Conservation (phyloP, 129 eudicot genomes). For the Artemisia annua region DNA sequence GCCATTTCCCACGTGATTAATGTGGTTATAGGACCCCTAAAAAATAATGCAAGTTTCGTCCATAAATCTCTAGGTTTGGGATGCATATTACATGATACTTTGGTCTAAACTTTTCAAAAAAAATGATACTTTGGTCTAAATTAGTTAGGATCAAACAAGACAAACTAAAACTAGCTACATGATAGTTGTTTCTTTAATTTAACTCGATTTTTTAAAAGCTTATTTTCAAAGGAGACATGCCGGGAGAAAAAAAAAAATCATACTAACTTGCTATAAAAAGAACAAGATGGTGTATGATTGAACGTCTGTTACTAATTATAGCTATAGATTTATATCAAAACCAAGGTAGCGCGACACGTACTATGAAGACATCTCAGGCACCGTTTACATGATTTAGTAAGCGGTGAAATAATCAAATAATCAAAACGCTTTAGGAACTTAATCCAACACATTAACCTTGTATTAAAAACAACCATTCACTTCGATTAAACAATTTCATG, state of each 20-base stretch:
- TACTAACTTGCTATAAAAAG: conserved; percentile 18
- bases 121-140: no score
- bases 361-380: neutral
- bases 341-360: neutral
- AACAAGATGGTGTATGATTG: neutral
- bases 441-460: neutral
- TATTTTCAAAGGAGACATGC: conserved; percentile 11
- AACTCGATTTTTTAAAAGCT: neutral
- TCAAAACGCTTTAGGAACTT: neutral
- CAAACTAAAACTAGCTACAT: neutral
- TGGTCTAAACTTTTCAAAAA: no score
- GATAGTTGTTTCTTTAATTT: neutral
- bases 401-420: neutral
- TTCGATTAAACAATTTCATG: neutral
- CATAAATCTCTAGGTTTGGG: conserved; percentile 11
- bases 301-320: conserved; percentile 1
- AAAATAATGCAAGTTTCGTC: conserved; percentile 29
- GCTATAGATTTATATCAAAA: neutral
- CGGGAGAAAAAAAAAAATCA: neutral
- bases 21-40: conserved; percentile 29
- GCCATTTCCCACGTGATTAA: conserved; percentile 49
- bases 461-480: neutral
- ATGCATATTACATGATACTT: conserved; percentile 24
- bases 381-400: conserved; percentile 5
- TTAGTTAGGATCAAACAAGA: no score